A percentile compares a stretch with the other conserved stretches of the same genome.
Conservation (phyloP, 164 flowering plant genomes). For the Tetracentron sinense region DNA sequence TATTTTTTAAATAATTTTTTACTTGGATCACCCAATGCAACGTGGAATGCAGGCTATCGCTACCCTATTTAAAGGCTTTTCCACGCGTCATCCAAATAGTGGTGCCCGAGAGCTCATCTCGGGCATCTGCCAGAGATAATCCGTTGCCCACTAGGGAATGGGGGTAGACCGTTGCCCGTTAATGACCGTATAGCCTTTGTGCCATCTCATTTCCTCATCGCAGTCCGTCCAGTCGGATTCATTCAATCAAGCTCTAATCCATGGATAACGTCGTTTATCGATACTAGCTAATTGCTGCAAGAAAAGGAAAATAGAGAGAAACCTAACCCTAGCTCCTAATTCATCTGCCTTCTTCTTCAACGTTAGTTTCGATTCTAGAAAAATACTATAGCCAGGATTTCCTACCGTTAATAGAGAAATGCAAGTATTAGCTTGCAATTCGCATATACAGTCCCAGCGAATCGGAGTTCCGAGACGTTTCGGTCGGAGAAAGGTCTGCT, state of each 20-base stretch:
- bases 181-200: too few species aligned
- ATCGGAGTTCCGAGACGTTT: constrained; percentile 16
- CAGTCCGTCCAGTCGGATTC: too few species aligned
- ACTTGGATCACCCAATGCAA: too few species aligned
- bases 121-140: too few species aligned
- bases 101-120: too few species aligned
- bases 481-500: constrained; percentile 41
- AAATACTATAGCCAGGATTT: neutral
- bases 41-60: too few species aligned
- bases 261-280: constrained; percentile 5
- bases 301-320: neutral
- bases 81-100: too few species aligned
- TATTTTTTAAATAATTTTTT: too few species aligned
- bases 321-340: constrained; percentile 3
- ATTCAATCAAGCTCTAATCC: neutral
- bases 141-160: too few species aligned
- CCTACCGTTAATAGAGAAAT: constrained; percentile 12
- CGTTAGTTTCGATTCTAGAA: neutral
- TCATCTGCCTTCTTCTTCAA: neutral
- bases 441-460: constrained; percentile 19
- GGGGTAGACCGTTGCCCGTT: too few species aligned
- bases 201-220: too few species aligned
- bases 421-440: constrained; percentile 42
- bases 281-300: neutral
- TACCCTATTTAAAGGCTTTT: too few species aligned